Conservation (phyloP, 768 basidiomycete species). For the Baorangia bicolor region DNA sequence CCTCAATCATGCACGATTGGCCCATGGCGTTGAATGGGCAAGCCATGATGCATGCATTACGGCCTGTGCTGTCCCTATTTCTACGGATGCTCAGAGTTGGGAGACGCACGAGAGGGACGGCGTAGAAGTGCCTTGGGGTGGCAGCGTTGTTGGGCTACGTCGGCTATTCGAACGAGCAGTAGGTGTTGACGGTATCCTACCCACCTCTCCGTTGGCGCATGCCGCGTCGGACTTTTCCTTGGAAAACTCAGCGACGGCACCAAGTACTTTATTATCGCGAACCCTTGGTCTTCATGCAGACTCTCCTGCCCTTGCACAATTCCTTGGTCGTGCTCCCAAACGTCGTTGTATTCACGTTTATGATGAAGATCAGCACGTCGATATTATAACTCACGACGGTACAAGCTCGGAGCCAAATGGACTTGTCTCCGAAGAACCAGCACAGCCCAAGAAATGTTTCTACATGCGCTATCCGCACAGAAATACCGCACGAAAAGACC, state of each 20-base stretch:
- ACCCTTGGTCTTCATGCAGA: constrained; percentile 53
- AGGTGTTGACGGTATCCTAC: constrained; percentile 32
- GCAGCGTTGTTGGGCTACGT: constrained; percentile 43
- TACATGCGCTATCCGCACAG: constrained; percentile 41
- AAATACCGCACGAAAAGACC: constrained; percentile 38
- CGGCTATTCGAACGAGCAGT: constrained; percentile 52
- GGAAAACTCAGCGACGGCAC: constrained; percentile 10
- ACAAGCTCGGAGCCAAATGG: not conserved
- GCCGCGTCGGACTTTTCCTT: not conserved
- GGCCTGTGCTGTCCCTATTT: constrained; percentile 40
- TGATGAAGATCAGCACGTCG: constrained; percentile 33
- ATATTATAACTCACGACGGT: constrained; percentile 30
- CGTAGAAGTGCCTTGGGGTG: constrained; percentile 33
- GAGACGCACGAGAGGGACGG: constrained; percentile 41
- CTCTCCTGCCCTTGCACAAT: constrained; percentile 49
- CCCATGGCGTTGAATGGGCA: constrained; percentile 46
- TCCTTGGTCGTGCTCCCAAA: constrained; percentile 45
- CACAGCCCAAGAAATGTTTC: constrained; percentile 26
- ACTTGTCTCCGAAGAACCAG: not conserved
- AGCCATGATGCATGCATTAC: constrained; percentile 53
- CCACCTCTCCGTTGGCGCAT: constrained; percentile 4
- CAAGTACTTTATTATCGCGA: constrained; percentile 42
- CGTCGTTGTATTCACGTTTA: constrained; percentile 41
- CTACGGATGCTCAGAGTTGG: constrained; percentile 32
- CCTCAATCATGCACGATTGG: constrained; percentile 51